A percentile compares a stretch with the other conserved stretches of the same genome.
Evolutionary conservation across 2,329 filamentous ascomycete species (phyloP).

Genomic region (Botrytis byssoidea): DNA sequence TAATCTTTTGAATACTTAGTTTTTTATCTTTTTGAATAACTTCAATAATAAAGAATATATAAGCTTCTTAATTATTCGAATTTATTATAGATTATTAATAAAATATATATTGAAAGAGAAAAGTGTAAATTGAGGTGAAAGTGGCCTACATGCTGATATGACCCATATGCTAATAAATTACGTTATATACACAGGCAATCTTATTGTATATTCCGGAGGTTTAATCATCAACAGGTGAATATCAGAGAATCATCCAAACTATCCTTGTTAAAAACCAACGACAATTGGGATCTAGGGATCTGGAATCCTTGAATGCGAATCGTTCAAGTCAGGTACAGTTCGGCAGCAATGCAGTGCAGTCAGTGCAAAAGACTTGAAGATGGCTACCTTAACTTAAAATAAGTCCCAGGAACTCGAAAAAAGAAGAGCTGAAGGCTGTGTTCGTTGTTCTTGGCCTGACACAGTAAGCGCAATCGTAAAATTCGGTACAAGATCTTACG

Average conservation of each 20-base stretch:
- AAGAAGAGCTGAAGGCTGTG: constrained; percentile 19
- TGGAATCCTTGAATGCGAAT: constrained; percentile 20
- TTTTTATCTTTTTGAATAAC: too few species aligned
- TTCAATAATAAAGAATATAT: too few species aligned
- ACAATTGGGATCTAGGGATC: constrained; percentile 18
- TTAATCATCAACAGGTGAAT: not conserved
- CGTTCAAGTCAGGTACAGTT: constrained; percentile 19
- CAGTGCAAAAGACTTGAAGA: not conserved
- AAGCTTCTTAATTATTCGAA: too few species aligned
- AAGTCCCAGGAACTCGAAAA: not conserved
- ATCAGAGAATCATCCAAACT: constrained; percentile 6
- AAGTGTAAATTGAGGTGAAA: too few species aligned
- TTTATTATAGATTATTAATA: too few species aligned
- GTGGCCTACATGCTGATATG: too few species aligned
- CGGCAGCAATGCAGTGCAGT: constrained; percentile 18
- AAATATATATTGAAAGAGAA: too few species aligned
- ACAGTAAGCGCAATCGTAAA: constrained; percentile 18
- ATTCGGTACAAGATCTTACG: constrained; percentile 13
- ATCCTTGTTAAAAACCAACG: constrained; percentile 14
- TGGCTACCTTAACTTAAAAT: constrained; percentile 3
- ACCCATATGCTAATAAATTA: too few species aligned
- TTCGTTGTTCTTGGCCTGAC: constrained; percentile 15
- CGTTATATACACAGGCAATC: not conserved
- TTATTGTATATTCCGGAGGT: not conserved
- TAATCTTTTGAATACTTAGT: too few species aligned